A percentile compares a stretch with the other conserved stretches of the same genome.
These are phyloP conservation scores for Gastrolobium villosum DNA, from an alignment of 306 rosid species.

Conservation along the genomic window DNA sequence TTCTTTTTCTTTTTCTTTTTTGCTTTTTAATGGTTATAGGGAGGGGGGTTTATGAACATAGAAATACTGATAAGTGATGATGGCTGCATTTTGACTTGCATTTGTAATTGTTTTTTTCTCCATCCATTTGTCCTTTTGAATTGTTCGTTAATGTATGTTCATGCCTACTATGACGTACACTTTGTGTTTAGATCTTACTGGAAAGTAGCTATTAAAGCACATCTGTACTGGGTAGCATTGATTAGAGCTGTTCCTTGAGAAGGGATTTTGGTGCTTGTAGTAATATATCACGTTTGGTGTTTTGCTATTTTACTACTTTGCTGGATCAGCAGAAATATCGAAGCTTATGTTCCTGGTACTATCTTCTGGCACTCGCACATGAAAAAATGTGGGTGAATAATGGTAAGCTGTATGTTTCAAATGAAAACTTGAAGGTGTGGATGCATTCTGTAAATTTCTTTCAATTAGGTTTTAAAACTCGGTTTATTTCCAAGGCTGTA, in stretches of 20 bases:
- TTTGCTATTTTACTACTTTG: not conserved
- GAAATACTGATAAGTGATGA: constrained; percentile 1
- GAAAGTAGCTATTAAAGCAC: constrained; percentile 16
- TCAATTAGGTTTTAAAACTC: constrained; percentile 7
- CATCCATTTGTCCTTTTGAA: not conserved
- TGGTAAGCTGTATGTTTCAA: constrained; percentile 46
- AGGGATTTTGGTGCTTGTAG: constrained; percentile 32
- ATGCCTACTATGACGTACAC: constrained; percentile 17
- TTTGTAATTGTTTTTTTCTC: constrained; percentile 5
- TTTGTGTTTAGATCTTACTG: constrained; percentile 16
- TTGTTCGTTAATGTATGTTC: not conserved
- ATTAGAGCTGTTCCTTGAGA: constrained; percentile 30
- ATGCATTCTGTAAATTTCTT: not conserved
- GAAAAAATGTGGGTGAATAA: constrained; percentile 27
- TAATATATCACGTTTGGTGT: constrained; percentile 19
- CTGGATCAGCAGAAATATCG: constrained; percentile 43
- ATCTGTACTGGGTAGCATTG: not conserved
- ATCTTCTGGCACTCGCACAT: constrained; percentile 38
- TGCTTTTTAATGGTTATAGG: not conserved
- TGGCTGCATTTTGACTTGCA: constrained; percentile 20
- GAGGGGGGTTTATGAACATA: not conserved
- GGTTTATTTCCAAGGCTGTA: constrained; percentile 46
- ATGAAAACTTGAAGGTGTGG: constrained; percentile 24
- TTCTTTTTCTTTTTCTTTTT: not conserved
- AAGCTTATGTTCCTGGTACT: constrained; percentile 32